phyloP scores from a whole-genome alignment of 1,284 basidiomycete species.

The Schizopora paradoxa region DNA sequence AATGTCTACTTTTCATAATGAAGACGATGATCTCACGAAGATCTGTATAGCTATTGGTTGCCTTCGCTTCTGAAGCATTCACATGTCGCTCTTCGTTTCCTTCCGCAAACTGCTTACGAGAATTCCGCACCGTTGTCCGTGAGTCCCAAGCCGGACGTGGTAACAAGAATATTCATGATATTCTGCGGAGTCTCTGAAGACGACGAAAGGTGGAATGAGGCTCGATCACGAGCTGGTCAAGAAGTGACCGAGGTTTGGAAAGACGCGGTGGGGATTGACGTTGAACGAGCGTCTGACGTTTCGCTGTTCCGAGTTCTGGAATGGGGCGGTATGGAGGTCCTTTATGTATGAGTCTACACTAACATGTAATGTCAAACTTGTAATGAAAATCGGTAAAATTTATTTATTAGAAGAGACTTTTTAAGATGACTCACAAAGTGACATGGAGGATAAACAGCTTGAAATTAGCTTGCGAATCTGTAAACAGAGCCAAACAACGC shows the following conservation, averaged over 20 bases:
- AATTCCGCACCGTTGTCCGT: conserved; percentile 34
- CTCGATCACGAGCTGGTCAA: conserved; percentile 18
- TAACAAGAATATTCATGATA: conserved; percentile 43
- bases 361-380: too few species aligned
- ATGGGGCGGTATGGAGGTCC: conserved; percentile 36
- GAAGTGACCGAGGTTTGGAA: conserved; percentile 19
- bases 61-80: conserved; percentile 35
- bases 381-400: too few species aligned
- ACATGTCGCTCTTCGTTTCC: conserved; percentile 39
- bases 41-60: conserved; percentile 40
- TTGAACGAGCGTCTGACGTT: conserved; percentile 18
- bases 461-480: too few species aligned
- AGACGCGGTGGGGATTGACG: conserved; percentile 26
- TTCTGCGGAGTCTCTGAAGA: conserved; percentile 33
- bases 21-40: too few species aligned
- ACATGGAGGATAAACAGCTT: too few species aligned
- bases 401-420: too few species aligned
- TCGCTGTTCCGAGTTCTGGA: conserved; percentile 31
- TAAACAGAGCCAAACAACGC: too few species aligned
- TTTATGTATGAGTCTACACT: too few species aligned
- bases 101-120: conserved; percentile 38
- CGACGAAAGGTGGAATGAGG: conserved; percentile 23
- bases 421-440: too few species aligned
- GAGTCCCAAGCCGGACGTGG: conserved; percentile 35
- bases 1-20: neutral